Evolutionary conservation across 768 basidiomycete species (phyloP).

Genomic region (Suillus fuscotomentosus): DNA sequence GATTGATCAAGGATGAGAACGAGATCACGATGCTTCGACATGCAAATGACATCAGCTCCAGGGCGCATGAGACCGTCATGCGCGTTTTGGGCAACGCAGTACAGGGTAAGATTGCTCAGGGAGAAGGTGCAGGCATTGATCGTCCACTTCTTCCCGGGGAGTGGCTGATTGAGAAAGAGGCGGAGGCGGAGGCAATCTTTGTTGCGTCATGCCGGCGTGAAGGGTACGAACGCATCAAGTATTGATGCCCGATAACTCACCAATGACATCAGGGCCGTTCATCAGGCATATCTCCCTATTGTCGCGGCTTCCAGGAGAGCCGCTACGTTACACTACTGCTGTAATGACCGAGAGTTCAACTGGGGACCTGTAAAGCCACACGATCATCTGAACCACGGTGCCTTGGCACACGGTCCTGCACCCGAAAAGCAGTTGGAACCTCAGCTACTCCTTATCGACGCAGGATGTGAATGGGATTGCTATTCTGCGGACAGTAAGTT

Average conservation of each 20-base stretch:
- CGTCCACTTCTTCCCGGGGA: slow-evolving; percentile 67
- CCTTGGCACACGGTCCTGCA: slow-evolving; percentile 39
- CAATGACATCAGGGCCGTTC: slow-evolving; percentile 54
- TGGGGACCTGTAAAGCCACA: slow-evolving; percentile 71
- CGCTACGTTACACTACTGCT: slow-evolving; percentile 92
- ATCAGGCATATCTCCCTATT: slow-evolving; percentile 92
- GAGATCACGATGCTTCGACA: slow-evolving; percentile 76
- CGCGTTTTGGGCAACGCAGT: slow-evolving; percentile 78
- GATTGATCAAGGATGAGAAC: slow-evolving; percentile 70
- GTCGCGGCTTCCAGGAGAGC: slow-evolving; percentile 86
- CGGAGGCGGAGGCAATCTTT: slow-evolving; percentile 92
- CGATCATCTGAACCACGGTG: slow-evolving; percentile 53
- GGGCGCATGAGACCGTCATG: slow-evolving; percentile 93
- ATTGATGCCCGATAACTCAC: background rate
- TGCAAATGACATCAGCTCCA: slow-evolving; percentile 84
- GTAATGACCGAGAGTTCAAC: slow-evolving; percentile 84
- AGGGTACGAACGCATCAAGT: slow-evolving; percentile 52
- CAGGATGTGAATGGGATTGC: slow-evolving; percentile 85
- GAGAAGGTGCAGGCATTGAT: slow-evolving; percentile 35
- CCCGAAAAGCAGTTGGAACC: slow-evolving; percentile 44
- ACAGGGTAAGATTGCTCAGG: slow-evolving; percentile 49
- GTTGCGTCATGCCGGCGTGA: slow-evolving; percentile 86
- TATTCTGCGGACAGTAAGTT: slow-evolving; percentile 63
- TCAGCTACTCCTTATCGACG: slow-evolving; percentile 88
- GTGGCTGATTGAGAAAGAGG: slow-evolving; percentile 91